Conservation (phyloP, 139 green algal genomes). For the Auxenochlorella pyrenoidosa region DNA sequence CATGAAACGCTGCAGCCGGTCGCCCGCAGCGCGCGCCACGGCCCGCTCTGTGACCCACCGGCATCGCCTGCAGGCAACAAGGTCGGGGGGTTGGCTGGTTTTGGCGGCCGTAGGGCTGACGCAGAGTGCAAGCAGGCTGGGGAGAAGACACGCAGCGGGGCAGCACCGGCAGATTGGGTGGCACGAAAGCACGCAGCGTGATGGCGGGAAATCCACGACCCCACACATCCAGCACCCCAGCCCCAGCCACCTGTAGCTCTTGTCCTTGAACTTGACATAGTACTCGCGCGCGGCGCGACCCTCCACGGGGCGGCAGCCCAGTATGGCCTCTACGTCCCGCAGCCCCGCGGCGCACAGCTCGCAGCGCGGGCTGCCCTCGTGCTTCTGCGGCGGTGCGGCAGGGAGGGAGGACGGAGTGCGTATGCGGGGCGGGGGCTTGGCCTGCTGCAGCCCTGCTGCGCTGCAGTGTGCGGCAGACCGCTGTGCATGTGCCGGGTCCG, state of each 20-base stretch:
- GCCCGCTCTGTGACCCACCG: slow-evolving; percentile 19
- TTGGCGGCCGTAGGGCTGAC: too few species aligned
- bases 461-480: too few species aligned
- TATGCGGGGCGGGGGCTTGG: background rate
- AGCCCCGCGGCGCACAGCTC: slow-evolving; percentile 23
- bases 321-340: slow-evolving; percentile 13
- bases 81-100: too few species aligned
- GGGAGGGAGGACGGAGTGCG: background rate
- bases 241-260: slow-evolving; percentile 22
- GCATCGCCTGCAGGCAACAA: background rate
- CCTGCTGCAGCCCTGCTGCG: too few species aligned
- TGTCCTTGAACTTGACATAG: slow-evolving; percentile 34
- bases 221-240: background rate
- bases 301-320: slow-evolving; percentile 31
- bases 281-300: slow-evolving; percentile 9
- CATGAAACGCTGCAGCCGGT: slow-evolving; percentile 8
- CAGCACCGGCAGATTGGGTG: too few species aligned
- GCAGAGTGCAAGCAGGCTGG: too few species aligned
- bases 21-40: background rate
- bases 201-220: too few species aligned
- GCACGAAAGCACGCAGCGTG: too few species aligned
- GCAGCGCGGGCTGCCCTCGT: slow-evolving; percentile 6
- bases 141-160: too few species aligned
- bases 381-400: slow-evolving; percentile 6
- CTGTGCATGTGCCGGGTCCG: too few species aligned